A percentile compares a stretch with the other conserved stretches of the same genome.
Conservation (phyloP, 2,329 filamentous ascomycete species). For the Fusarium gaditjirri region DNA sequence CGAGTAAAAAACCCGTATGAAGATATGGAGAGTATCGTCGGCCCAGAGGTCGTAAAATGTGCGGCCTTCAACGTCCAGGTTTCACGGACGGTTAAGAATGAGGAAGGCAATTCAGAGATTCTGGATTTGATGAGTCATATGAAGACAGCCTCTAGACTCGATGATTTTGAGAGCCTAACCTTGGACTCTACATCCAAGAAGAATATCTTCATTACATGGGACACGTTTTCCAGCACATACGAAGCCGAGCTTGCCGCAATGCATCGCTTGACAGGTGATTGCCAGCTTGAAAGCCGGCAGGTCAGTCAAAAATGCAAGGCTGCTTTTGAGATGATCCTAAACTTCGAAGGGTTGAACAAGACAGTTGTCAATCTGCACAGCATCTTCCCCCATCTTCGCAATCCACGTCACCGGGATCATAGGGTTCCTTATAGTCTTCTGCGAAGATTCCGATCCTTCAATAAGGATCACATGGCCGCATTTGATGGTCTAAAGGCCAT, state of each 20-base stretch:
- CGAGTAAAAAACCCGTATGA: slow-evolving; percentile 49
- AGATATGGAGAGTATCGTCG: slow-evolving; percentile 7
- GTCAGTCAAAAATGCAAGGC: slow-evolving; percentile 19
- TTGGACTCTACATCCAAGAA: slow-evolving; percentile 32
- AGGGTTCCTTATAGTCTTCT: slow-evolving; percentile 43
- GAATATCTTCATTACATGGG: slow-evolving; percentile 45
- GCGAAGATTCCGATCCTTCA: slow-evolving; percentile 48
- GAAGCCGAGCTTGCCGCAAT: slow-evolving; percentile 50
- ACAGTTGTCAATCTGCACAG: slow-evolving; percentile 40
- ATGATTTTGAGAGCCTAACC: slow-evolving; percentile 28
- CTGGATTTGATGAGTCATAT: slow-evolving; percentile 71
- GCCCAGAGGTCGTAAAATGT: slow-evolving; percentile 28
- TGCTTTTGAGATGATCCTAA: slow-evolving; percentile 49
- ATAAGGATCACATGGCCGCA: slow-evolving; percentile 52
- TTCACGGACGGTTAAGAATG: slow-evolving; percentile 44
- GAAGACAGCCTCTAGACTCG: slow-evolving; percentile 64
- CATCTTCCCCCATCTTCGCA: slow-evolving; percentile 48
- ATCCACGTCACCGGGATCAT: slow-evolving; percentile 38
- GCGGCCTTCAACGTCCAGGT: slow-evolving; percentile 51
- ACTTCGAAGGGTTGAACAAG: slow-evolving; percentile 44
- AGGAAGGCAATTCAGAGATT: slow-evolving; percentile 39
- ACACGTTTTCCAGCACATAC: slow-evolving; percentile 43
- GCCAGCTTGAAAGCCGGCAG: slow-evolving; percentile 25
- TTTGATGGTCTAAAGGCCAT: slow-evolving; percentile 51
- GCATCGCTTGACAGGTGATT: slow-evolving; percentile 37